A percentile compares a stretch with the other conserved stretches of the same genome.
Evolutionary conservation across 2,329 filamentous ascomycete genomes (phyloP).

Genomic region (Colletotrichum cuscutae): DNA sequence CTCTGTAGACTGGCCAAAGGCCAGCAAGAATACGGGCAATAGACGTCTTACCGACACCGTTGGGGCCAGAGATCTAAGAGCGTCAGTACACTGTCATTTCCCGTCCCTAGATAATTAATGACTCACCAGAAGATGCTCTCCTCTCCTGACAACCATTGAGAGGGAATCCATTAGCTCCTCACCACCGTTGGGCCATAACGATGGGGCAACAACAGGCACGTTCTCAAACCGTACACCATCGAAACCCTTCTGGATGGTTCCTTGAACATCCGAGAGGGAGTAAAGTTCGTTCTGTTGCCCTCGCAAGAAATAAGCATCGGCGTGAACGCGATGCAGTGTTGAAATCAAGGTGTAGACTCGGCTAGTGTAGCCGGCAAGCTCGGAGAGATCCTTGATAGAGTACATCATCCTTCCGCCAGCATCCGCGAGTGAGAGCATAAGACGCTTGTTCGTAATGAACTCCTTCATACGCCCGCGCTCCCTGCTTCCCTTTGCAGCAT

Average conservation of each 20-base stretch:
- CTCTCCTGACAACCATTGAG: conserved; percentile 87
- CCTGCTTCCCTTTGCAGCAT: conserved; percentile 63
- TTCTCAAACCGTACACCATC: conserved; percentile 94
- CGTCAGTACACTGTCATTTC: conserved; percentile 18
- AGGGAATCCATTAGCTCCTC: conserved; percentile 91
- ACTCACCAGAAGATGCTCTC: conserved; percentile 84
- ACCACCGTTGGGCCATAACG: conserved; percentile 87
- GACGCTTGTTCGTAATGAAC: conserved; percentile 98
- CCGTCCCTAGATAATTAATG: background rate
- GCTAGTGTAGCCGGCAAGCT: conserved; percentile 95
- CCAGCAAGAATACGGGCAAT: conserved; percentile 90
- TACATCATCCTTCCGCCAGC: conserved; percentile 99
- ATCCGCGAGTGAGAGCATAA: conserved; percentile 97
- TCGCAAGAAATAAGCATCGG: conserved; percentile 82
- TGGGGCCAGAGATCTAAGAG: conserved; percentile 83
- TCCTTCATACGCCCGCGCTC: conserved; percentile 94
- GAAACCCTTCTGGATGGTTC: conserved; percentile 93
- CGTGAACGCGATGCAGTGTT: conserved; percentile 92
- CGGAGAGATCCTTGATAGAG: conserved; percentile 96
- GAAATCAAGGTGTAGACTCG: conserved; percentile 96
- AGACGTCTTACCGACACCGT: conserved; percentile 92
- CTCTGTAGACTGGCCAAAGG: conserved; percentile 95
- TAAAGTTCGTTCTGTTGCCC: conserved; percentile 81
- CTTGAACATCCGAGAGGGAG: conserved; percentile 90
- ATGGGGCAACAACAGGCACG: conserved; percentile 90